Evolutionary conservation across 805 yeast species (phyloP), one percentile per base, ranked within the genome.

Genomic region (Dipodascus albidus): DNA sequence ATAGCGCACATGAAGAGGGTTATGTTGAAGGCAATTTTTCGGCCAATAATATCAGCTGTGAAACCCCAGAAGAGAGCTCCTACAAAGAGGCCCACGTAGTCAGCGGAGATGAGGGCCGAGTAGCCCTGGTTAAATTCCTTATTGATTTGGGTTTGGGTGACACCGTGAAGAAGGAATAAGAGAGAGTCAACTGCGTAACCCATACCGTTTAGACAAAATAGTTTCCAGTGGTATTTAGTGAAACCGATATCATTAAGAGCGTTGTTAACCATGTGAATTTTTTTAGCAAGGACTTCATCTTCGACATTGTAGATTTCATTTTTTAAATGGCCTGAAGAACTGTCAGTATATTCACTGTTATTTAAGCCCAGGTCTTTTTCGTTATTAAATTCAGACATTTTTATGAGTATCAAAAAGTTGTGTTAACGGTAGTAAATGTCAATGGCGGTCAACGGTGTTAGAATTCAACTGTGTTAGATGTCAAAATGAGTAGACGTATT

Each of bases 171-270:
- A 64, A 69, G 68, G 33, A 70, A 73, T 61, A 79, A 67, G 60
- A 76, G 75, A 23, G 81, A 74, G 59, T 79, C 81, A 3, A 73
- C 79, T 19, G 77, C 71, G 58, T 77, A 78, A 27, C 82, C 82
- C 62, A 74, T 73, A 8, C 82, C 82, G 20, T 77, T 77, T 20
- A 78, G 62, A 52, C 70, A 67, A 60, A 78, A 77, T 15, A 75
- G 61, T 57, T 72, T 69, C 51, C 71, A 66, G 55, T 78, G 82
- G 55, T 73, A 75, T 74, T 75, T 71, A 1, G 83, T 79, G 66
- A 80, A 76, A 0, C 83, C 83, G 51, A 79, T 76, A 57, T 79
- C 81, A 57, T 78, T 81, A 49, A 79, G 67, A 8, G 83, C 81
- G 54, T 77, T 66, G 59, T 77, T 76, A 50, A 78, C 44, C 44